Conservation (phyloP, 2,329 filamentous ascomycete species). For the Colletotrichum acutatum region DNA sequence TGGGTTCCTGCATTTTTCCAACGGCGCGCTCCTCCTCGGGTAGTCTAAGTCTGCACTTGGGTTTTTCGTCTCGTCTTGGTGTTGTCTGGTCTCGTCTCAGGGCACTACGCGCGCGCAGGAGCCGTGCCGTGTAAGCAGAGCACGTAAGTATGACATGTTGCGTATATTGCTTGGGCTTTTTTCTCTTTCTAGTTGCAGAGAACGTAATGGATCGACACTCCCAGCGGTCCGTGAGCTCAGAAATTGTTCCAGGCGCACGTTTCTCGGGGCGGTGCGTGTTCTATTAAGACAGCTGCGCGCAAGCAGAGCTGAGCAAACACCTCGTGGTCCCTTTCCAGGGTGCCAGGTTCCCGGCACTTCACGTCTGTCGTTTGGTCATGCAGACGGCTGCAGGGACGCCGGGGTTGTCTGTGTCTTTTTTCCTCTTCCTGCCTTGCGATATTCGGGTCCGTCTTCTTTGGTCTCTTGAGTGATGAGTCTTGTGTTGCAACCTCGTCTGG, state of each 20-base stretch:
- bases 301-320: background rate
- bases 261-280: background rate
- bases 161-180: too few relatives aligned
- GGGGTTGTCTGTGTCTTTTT: background rate
- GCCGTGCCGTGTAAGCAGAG: background rate
- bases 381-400: background rate
- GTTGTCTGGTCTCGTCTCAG: background rate
- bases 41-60: constrained; percentile 3
- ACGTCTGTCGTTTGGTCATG: background rate
- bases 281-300: background rate
- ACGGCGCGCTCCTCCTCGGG: background rate
- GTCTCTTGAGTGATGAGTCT: too few relatives aligned
- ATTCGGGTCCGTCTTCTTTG: too few relatives aligned
- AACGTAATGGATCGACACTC: background rate
- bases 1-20: background rate
- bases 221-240: background rate
- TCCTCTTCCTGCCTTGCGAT: too few relatives aligned
- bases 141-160: background rate
- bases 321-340: background rate
- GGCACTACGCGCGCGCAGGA: background rate
- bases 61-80: background rate
- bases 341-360: too few relatives aligned
- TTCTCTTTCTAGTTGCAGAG: background rate
- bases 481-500: background rate
- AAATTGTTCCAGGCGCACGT: background rate